Evolutionary conservation across 148 eudicot species (phyloP).

Genomic region (Pouteria glomerata): DNA sequence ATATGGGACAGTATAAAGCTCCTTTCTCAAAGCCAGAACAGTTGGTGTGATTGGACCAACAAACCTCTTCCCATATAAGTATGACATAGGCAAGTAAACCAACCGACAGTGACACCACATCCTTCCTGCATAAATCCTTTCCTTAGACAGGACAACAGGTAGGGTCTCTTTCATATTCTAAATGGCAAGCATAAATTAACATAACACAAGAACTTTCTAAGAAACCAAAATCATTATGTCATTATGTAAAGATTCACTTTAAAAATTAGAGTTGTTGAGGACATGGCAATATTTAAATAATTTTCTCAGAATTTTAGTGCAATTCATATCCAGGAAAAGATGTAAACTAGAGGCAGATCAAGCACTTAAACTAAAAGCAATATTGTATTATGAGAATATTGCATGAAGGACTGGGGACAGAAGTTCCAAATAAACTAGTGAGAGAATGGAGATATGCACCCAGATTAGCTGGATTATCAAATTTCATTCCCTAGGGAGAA

Average conservation of each 20-base stretch:
- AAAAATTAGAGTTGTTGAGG: background rate
- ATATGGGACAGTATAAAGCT: constrained; percentile 71
- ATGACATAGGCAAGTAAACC: constrained; percentile 99
- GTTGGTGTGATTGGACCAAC: constrained; percentile 94
- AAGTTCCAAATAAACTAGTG: too few species aligned
- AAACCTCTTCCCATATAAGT: constrained; percentile 91
- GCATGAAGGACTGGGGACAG: too few species aligned
- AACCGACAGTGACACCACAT: constrained; percentile 99
- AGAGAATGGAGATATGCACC: too few species aligned
- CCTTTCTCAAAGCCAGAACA: constrained; percentile 73
- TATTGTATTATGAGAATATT: too few species aligned
- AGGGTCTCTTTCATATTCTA: background rate
- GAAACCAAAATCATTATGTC: background rate
- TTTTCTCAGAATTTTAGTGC: background rate
- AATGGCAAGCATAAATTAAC: background rate
- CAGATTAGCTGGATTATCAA: too few species aligned
- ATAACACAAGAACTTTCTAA: background rate
- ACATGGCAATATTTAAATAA: background rate
- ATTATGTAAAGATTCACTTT: background rate
- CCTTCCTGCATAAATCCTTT: constrained; percentile 55
- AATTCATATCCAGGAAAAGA: too few species aligned
- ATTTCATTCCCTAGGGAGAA: too few species aligned
- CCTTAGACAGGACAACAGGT: background rate
- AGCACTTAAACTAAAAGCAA: too few species aligned
- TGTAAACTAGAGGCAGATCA: too few species aligned